Evolutionary conservation across 2,329 filamentous ascomycete genomes (phyloP), one percentile per base, ranked within the genome.

Genomic region (Rachicladosporium sp.): DNA sequence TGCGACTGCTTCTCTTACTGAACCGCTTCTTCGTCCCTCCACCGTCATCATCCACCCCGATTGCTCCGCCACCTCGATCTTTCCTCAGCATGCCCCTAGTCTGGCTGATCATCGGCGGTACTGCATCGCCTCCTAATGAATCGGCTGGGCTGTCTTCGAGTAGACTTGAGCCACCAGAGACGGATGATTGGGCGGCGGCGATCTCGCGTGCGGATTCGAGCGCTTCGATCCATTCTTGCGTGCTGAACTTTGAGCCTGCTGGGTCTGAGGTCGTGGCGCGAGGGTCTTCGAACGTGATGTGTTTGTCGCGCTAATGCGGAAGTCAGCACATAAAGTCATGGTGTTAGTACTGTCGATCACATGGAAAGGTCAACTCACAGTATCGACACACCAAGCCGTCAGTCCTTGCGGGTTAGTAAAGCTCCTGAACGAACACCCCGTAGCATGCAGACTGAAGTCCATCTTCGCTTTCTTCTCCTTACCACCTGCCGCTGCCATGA

Each of bases 391-490:
- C 85, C 87, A 96, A 43, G 83, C 79, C 21, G 79, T 80, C 63
- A 89, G 74, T 19, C 87, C 88, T 61, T 93, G 95, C n/a, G 77
- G 70, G 60, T 94, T 91, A 34, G 80, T 74, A 50, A 83, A 84
- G 38, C 73, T 86, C 57, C 76, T 81, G 78, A 85, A 96, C 19
- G 74, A 68, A 50, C 79, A 85, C 38, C 85, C 87, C 2, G 80
- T 68, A 2, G 73, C 71, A 12, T 93, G 66, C 19, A 98, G 69
- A n/a, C 84, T 85, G 29, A 98, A 76, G 50, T 98, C 91, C 52
- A 85, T 74, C 59, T 98, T 98, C 13, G 86, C 75, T 60, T 91
- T 88, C 66, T 98, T 98, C 57, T 96, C 89, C 47, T 94, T 91
- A 0, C 89, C 91, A 5, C 89, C 88, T 27, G 23, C 23, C 23